Evolutionary conservation across 2,329 filamentous ascomycete species (phyloP).

Genomic region (Aspergillus sp.): DNA sequence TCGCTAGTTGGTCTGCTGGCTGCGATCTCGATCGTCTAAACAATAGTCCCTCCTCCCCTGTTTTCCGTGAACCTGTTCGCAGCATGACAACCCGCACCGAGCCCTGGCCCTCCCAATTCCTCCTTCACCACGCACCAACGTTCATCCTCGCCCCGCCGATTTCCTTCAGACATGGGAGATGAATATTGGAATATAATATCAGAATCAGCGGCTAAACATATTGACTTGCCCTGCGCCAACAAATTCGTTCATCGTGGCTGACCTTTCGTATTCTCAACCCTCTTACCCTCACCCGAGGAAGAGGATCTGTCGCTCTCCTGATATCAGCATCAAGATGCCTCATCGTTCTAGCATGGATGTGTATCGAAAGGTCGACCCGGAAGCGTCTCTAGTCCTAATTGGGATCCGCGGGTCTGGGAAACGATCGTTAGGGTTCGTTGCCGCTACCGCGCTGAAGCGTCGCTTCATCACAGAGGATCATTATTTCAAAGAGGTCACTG

Average conservation of each 20-base stretch:
- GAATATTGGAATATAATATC: background rate
- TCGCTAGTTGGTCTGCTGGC: background rate
- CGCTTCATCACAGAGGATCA: constrained; percentile 47
- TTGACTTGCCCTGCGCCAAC: too few relatives aligned
- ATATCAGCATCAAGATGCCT: constrained; percentile 9
- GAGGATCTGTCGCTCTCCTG: background rate
- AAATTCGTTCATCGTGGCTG: background rate
- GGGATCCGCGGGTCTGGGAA: constrained; percentile 47
- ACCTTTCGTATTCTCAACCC: background rate
- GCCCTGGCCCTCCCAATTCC: background rate
- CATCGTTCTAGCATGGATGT: constrained; percentile 7
- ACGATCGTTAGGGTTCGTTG: constrained; percentile 44
- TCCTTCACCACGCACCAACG: background rate
- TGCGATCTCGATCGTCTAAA: background rate
- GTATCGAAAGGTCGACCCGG: constrained; percentile 31
- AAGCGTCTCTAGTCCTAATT: constrained; percentile 44
- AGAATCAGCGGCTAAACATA: background rate
- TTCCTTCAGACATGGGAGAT: background rate
- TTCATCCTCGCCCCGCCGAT: background rate
- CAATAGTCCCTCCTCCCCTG: background rate
- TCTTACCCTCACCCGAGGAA: background rate
- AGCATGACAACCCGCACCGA: background rate
- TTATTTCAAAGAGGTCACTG: constrained; percentile 45
- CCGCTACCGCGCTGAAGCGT: constrained; percentile 42
- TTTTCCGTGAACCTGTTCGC: background rate